phyloP scores from a whole-genome alignment of 768 basidiomycete genomes.

The Crucibulum laeve region DNA sequence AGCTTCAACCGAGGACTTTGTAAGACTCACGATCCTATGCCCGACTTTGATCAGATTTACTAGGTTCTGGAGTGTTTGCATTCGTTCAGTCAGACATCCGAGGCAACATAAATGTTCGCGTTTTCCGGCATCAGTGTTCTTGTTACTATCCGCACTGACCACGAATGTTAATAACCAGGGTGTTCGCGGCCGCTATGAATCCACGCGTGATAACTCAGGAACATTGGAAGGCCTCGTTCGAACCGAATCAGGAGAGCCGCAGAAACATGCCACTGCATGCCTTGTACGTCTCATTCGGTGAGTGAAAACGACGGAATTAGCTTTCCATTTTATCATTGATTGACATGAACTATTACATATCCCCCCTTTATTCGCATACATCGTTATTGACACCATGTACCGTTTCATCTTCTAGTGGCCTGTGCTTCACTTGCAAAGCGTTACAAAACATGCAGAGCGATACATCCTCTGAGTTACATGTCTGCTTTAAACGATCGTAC shows the following conservation, averaged over 20 bases:
- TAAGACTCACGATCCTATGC: not conserved
- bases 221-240: slow-evolving; percentile 62
- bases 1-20: slow-evolving; percentile 9
- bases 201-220: slow-evolving; percentile 33
- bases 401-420: slow-evolving; percentile 39
- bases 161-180: slow-evolving; percentile 36
- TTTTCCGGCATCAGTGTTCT: slow-evolving; percentile 9
- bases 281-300: slow-evolving; percentile 66
- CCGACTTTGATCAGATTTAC: slow-evolving; percentile 42
- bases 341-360: slow-evolving; percentile 1
- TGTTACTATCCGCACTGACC: slow-evolving; percentile 3
- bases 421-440: slow-evolving; percentile 64
- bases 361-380: slow-evolving; percentile 1
- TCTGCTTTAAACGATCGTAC: slow-evolving; percentile 70
- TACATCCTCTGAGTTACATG: slow-evolving; percentile 45
- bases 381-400: too few species aligned
- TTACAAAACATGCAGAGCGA: slow-evolving; percentile 63
- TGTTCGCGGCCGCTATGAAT: slow-evolving; percentile 52
- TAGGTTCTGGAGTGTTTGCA: slow-evolving; percentile 65
- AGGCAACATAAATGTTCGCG: slow-evolving; percentile 56
- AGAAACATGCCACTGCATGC: slow-evolving; percentile 52
- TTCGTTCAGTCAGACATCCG: slow-evolving; percentile 72
- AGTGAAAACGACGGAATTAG: slow-evolving; percentile 9
- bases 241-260: slow-evolving; percentile 28
- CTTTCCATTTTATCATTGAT: slow-evolving; percentile 1